A percentile compares a stretch with the other conserved stretches of the same genome.
Conservation (phyloP, 805 yeast species). For the Saccharomycopsis capsularis region DNA sequence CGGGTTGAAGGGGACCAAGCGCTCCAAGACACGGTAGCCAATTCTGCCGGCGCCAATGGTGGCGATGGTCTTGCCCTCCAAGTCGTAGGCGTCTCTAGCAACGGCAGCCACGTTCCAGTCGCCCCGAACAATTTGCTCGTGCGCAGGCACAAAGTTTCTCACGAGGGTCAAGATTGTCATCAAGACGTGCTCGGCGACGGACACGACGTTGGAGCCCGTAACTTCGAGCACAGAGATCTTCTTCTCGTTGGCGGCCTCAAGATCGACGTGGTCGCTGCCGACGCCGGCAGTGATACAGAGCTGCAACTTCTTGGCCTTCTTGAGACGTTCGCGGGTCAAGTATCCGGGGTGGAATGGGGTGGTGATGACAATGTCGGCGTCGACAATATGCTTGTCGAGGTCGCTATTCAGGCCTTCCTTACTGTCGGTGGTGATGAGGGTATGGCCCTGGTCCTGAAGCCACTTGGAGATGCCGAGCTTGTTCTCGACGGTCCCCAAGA, state of each 20-base stretch:
- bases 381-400: constrained; percentile 59
- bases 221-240: constrained; percentile 70
- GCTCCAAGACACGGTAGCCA: constrained; percentile 67
- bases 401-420: constrained; percentile 57
- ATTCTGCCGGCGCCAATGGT: constrained; percentile 81
- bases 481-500: constrained; percentile 67
- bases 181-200: constrained; percentile 76
- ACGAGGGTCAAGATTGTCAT: constrained; percentile 67
- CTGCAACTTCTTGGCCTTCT: constrained; percentile 64
- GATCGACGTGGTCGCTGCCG: constrained; percentile 76
- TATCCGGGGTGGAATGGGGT: constrained; percentile 84
- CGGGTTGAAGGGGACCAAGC: constrained; percentile 67
- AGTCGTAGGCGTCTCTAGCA: constrained; percentile 66
- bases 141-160: constrained; percentile 75
- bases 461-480: constrained; percentile 64
- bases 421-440: constrained; percentile 55
- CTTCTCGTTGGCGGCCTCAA: constrained; percentile 56
- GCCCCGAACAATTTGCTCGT: constrained; percentile 53
- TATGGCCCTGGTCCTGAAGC: constrained; percentile 61
- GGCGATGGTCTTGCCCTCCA: constrained; percentile 71
- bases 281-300: constrained; percentile 74
- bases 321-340: constrained; percentile 58
- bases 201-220: constrained; percentile 72
- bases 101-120: constrained; percentile 74
- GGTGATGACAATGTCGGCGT: constrained; percentile 70